A percentile compares a stretch with the other conserved stretches of the same genome.
These are phyloP conservation scores for Chlamydomonas schloesseri DNA, from an alignment of 139 green algal genomes.

Conservation along the genomic window DNA sequence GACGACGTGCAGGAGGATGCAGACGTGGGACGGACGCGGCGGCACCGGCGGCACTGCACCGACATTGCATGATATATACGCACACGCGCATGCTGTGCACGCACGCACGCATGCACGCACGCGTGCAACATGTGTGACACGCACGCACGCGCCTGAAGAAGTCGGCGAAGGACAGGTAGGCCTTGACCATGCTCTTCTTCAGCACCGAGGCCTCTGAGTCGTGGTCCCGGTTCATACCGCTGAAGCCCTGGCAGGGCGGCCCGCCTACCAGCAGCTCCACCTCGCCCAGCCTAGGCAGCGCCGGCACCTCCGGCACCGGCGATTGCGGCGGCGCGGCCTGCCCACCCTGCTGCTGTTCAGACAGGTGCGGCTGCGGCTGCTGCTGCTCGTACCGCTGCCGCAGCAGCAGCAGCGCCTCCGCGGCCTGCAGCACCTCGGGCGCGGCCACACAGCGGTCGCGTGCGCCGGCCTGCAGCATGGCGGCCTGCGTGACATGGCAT, in stretches of 20 bases:
- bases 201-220: neutral
- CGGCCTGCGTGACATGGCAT: constrained; percentile 46
- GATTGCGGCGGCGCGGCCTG: too few species aligned
- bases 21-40: too few species aligned
- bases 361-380: too few species aligned
- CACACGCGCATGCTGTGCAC: too few species aligned
- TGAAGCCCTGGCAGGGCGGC: constrained; percentile 92
- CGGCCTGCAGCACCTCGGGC: neutral
- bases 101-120: constrained; percentile 58
- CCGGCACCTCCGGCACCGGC: neutral
- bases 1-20: too few species aligned
- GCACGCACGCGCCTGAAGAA: constrained; percentile 34
- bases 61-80: too few species aligned
- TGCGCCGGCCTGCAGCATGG: constrained; percentile 38
- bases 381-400: neutral
- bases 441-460: neutral
- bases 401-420: neutral
- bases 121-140: constrained; percentile 73
- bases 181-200: neutral
- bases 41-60: too few species aligned
- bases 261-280: constrained; percentile 81
- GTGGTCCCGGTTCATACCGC: constrained; percentile 80
- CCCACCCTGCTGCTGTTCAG: too few species aligned
- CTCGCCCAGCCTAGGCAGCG: constrained; percentile 83
- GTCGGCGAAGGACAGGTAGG: constrained; percentile 56